Evolutionary conservation across 345 rosid species (phyloP).

Genomic region (Bruguiera gymnorhiza): DNA sequence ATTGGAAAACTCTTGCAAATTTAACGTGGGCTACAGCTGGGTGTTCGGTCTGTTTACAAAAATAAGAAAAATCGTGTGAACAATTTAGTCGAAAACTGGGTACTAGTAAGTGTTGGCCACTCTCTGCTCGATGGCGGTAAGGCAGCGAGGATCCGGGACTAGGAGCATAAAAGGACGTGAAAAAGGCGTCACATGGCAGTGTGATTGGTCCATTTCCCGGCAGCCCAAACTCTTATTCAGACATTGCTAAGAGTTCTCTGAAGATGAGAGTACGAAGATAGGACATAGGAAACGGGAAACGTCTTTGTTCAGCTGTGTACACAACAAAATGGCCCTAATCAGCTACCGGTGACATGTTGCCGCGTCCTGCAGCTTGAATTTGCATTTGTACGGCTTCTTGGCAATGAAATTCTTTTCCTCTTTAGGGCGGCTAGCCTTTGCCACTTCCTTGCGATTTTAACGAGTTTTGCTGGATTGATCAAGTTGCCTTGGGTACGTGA

Average conservation of each 20-base stretch:
- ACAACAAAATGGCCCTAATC: constrained; percentile 36
- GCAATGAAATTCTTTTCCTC: constrained; percentile 25
- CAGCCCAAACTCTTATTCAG: constrained; percentile 39
- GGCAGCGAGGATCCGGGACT: constrained; percentile 10
- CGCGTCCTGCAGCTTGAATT: neutral
- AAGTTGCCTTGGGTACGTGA: neutral
- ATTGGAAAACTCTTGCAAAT: neutral
- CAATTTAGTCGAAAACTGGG: neutral
- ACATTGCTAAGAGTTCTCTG: constrained; percentile 21
- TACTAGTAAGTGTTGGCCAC: neutral
- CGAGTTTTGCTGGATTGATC: constrained; percentile 32
- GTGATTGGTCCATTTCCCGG: constrained; percentile 28
- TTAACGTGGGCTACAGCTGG: neutral
- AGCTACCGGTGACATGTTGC: constrained; percentile 7
- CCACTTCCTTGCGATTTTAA: constrained; percentile 39
- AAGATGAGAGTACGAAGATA: constrained; percentile 22
- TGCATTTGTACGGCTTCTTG: neutral
- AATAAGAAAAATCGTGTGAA: neutral
- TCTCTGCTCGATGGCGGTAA: neutral
- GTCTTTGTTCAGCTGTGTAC: constrained; percentile 27
- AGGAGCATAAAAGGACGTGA: constrained; percentile 2
- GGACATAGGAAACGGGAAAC: constrained; percentile 29
- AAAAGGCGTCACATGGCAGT: constrained; percentile 31
- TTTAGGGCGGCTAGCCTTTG: constrained; percentile 21
- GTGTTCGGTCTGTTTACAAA: neutral